Base-by-base conservation (phyloP, 2,329 filamentous ascomycete genomes). In the Taxawa tesnikishii region DNA sequence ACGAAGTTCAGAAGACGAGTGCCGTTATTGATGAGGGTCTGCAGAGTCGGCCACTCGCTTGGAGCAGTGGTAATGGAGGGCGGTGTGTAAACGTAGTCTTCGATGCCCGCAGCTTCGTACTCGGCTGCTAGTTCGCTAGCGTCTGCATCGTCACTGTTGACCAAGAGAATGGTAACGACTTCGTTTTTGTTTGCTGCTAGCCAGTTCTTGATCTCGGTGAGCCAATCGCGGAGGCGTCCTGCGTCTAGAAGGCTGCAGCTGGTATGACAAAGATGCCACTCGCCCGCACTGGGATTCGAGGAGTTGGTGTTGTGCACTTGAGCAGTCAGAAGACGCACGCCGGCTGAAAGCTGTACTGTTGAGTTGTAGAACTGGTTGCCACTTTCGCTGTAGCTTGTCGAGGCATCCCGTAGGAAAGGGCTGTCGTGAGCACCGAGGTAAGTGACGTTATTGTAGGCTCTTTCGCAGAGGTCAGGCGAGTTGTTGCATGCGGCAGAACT, bases 361-460 rank as follows among this genome's bases (percentile, higher is more conserved):
- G 77, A 76, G 54, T 84, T 80, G 56, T 70, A 75, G 58, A 65
- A 83, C 56, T 87, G 82, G 53, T 84, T 81, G 5, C 78, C 80
- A 2, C 75, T 69, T 3, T 74, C 54, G 15, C 73, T 74, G 53
- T 77, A 71, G 38, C 58, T 61, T 1, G 73, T 79, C 34, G 65
- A 67, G 15, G 59, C 53, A 46, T 83, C 75, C 30, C 79, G 67
- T 9, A 85, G 54, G 51, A 85, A 87, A 8, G 80, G 66, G 38
- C 72, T 75, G 57, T 85, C 70, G 58, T 87, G 82, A 12, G 79
- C 79, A 14, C 81, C 81, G 48, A 88, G 71, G 53, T 87, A 70
- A 3, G 82, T 87, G 44, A 90, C 70, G 23, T 79, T 73, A 58
- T 74, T 76, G 62, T 90, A 90, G 12, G 70, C 59, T 41, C 72